These are phyloP conservation scores for Macrolepiota dolichaula DNA, from an alignment of 768 basidiomycete genomes.

Conservation along the genomic window DNA sequence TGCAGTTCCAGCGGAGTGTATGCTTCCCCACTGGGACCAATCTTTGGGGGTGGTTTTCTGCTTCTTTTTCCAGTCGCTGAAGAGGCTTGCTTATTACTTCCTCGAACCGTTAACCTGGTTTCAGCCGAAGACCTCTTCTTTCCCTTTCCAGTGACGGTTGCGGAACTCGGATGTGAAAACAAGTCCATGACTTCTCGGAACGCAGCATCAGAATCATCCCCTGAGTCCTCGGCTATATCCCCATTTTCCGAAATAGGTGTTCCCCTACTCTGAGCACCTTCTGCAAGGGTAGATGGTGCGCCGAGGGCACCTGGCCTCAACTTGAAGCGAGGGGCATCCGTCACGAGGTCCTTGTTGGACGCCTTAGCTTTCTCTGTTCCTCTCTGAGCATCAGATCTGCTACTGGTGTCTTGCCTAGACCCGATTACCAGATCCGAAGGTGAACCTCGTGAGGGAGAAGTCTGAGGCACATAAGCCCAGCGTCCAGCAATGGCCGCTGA, in stretches of 20 bases:
- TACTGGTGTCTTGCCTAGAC: not conserved
- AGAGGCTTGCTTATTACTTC: constrained; percentile 20
- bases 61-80: constrained; percentile 13
- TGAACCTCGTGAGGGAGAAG: not conserved
- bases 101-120: not conserved
- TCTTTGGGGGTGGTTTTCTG: constrained; percentile 33
- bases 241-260: constrained; percentile 9
- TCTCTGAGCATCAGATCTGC: not conserved
- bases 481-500: constrained; percentile 1
- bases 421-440: not conserved
- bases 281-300: constrained; percentile 12
- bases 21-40: constrained; percentile 67
- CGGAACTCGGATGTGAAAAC: constrained; percentile 32
- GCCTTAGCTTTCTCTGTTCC: constrained; percentile 29
- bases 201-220: constrained; percentile 32
- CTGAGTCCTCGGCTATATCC: constrained; percentile 20
- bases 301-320: constrained; percentile 12
- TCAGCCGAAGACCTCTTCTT: constrained; percentile 23
- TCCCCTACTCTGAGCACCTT: constrained; percentile 2
- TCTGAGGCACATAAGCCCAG: constrained; percentile 5
- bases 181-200: constrained; percentile 46
- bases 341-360: constrained; percentile 48
- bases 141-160: constrained; percentile 29
- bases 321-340: constrained; percentile 39
- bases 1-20: constrained; percentile 82